phyloP scores from a whole-genome alignment of 768 basidiomycete species.

The Chalciporus chontae region DNA sequence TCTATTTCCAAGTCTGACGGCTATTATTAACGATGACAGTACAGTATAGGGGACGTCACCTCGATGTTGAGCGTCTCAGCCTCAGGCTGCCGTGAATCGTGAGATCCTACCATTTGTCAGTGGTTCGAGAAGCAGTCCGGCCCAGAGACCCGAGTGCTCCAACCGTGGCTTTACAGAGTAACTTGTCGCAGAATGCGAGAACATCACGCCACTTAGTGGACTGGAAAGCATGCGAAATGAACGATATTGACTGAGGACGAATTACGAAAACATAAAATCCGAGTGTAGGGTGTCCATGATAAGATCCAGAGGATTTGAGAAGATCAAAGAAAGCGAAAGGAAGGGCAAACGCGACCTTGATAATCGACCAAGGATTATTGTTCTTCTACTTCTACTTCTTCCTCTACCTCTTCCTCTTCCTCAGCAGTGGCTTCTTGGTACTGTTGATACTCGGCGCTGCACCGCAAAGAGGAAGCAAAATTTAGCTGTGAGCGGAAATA shows the following conservation, averaged over 20 bases:
- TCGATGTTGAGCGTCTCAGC: too few relatives aligned
- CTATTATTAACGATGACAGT: neutral
- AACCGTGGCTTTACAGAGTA: neutral
- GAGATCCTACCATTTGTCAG: neutral
- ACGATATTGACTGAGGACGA: neutral
- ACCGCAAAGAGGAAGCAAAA: conserved; percentile 6
- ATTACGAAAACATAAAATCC: neutral
- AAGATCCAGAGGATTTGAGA: neutral
- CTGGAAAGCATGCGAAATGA: neutral
- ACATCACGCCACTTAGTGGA: neutral
- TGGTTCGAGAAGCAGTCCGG: neutral
- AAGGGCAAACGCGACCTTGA: neutral
- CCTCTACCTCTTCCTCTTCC: conserved; percentile 42
- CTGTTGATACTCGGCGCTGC: conserved; percentile 89
- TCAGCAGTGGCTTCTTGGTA: conserved; percentile 56
- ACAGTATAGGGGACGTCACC: too few relatives aligned
- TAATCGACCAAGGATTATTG: conserved; percentile 24
- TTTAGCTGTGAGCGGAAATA: conserved; percentile 1
- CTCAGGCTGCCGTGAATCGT: neutral
- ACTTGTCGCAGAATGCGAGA: neutral
- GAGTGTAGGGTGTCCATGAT: neutral
- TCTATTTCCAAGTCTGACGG: neutral
- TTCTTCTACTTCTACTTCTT: conserved; percentile 19
- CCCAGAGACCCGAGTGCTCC: neutral
- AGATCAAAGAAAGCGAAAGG: conserved; percentile 1